Evolutionary conservation across 257 asterid species (phyloP).

Genomic region (Hygrophila difformis): DNA sequence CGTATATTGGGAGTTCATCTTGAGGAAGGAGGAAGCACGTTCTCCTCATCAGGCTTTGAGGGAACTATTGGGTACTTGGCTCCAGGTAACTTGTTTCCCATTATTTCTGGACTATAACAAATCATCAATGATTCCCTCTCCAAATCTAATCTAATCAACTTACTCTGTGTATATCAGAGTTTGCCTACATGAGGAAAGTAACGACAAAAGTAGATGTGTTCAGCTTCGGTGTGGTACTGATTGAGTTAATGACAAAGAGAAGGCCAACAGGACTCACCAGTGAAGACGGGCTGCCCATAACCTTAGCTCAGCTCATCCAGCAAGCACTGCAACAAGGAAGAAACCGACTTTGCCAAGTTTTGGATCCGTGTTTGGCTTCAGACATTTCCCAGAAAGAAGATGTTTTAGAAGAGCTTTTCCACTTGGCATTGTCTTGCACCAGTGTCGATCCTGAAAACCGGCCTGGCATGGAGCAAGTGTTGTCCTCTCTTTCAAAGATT

Average conservation of each 20-base stretch:
- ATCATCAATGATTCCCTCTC: too few species aligned
- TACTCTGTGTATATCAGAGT: constrained; percentile 32
- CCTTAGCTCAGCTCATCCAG: constrained; percentile 54
- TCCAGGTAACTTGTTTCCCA: too few species aligned
- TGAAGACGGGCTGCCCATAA: constrained; percentile 45
- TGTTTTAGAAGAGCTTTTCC: constrained; percentile 44
- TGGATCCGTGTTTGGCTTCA: constrained; percentile 46
- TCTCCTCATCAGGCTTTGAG: constrained; percentile 57
- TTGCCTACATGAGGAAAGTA: constrained; percentile 72
- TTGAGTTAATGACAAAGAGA: constrained; percentile 64
- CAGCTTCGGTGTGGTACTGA: constrained; percentile 67
- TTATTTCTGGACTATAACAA: too few species aligned
- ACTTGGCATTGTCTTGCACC: constrained; percentile 63
- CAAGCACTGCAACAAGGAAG: constrained; percentile 36
- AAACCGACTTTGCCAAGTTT: constrained; percentile 27
- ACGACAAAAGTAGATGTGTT: constrained; percentile 73
- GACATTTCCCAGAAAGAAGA: constrained; percentile 29
- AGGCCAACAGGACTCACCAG: constrained; percentile 64
- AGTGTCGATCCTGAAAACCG: constrained; percentile 47
- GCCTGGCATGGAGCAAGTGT: constrained; percentile 62
- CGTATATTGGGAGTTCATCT: constrained; percentile 57
- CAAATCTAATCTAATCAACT: too few species aligned
- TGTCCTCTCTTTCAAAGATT: constrained; percentile 42
- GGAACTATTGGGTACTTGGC: constrained; percentile 94
- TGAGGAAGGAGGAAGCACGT: constrained; percentile 35